Conservation (phyloP, 2,329 filamentous ascomycete species). For the Fusarium solani-melongenae region DNA sequence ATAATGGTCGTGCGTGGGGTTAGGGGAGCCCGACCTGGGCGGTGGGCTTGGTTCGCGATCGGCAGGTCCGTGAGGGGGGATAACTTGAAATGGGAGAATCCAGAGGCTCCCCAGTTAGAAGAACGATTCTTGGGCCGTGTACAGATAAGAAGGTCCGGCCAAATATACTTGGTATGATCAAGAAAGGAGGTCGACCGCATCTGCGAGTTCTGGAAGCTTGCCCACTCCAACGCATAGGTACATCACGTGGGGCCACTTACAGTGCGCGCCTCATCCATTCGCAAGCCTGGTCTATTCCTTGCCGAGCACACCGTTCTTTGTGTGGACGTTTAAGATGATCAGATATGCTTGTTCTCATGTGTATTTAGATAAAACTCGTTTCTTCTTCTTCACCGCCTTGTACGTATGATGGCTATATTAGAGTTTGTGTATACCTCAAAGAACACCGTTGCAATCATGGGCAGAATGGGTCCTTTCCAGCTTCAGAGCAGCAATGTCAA, state of each 20-base stretch:
- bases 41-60: conserved; percentile 11
- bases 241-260: conserved; percentile 41
- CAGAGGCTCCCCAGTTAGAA: neutral
- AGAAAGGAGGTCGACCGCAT: conserved; percentile 32
- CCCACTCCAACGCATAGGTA: conserved; percentile 19
- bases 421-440: neutral
- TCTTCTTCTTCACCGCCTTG: neutral
- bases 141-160: conserved; percentile 7
- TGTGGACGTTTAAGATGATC: neutral
- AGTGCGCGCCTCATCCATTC: conserved; percentile 33
- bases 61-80: conserved; percentile 8
- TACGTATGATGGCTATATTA: neutral
- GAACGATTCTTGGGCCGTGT: neutral
- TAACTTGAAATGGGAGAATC: conserved; percentile 8
- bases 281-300: conserved; percentile 2
- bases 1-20: conserved; percentile 35
- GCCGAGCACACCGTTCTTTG: neutral
- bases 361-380: neutral
- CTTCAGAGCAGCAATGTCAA: neutral
- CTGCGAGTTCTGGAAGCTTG: conserved; percentile 24
- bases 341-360: neutral
- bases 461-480: neutral
- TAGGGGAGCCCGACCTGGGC: conserved; percentile 23
- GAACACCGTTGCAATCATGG: neutral
- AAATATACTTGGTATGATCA: conserved; percentile 15